Evolutionary conservation across 129 eudicot species (phyloP).

Genomic region (Erigeron canadensis): DNA sequence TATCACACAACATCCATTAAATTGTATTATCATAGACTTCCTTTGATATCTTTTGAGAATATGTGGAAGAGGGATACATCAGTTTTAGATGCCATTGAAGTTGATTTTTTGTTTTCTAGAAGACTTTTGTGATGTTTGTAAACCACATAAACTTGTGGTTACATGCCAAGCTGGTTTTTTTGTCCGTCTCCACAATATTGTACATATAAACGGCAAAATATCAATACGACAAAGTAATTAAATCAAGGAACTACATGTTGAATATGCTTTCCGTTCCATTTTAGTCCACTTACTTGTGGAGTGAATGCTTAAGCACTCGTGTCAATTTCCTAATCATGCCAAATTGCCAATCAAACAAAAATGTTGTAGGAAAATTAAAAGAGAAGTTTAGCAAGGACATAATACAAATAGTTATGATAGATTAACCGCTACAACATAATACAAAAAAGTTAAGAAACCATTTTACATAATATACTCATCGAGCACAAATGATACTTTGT

Average conservation of each 20-base stretch:
- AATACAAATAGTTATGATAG: too few relatives aligned
- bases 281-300: neutral
- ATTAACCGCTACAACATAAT: too few relatives aligned
- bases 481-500: constrained; percentile 8
- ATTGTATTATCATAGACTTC: neutral
- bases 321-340: too few relatives aligned
- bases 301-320: too few relatives aligned
- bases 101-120: constrained; percentile 21
- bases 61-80: constrained; percentile 4
- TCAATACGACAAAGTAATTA: constrained; percentile 6
- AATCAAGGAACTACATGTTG: neutral
- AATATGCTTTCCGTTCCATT: neutral
- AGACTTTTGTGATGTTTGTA: constrained; percentile 11
- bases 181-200: neutral
- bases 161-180: constrained; percentile 18
- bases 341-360: neutral
- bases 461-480: neutral
- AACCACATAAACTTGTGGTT: constrained; percentile 29
- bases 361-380: neutral
- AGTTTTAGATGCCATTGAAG: constrained; percentile 6
- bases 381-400: neutral
- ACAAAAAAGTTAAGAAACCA: neutral
- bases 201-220: neutral
- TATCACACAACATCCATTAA: neutral
- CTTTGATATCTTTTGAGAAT: constrained; percentile 1